Conservation (phyloP, 2,329 filamentous ascomycete genomes). For the Lomentospora prolificans region DNA sequence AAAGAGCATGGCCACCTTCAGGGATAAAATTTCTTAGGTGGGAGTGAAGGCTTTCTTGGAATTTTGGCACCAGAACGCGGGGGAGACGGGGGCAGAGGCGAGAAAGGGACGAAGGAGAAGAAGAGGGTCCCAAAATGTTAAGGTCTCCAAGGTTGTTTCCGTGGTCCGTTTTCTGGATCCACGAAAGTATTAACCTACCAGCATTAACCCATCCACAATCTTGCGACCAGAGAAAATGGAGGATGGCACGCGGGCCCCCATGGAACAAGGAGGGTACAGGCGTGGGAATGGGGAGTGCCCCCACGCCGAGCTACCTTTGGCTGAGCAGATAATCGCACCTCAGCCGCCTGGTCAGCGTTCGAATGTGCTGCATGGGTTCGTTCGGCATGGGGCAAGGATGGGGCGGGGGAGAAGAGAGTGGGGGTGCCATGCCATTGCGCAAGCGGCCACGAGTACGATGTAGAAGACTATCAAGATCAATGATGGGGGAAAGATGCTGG, state of each 20-base stretch:
- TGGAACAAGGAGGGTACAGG: too few relatives aligned
- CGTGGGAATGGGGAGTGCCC: too few relatives aligned
- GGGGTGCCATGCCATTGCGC: background rate
- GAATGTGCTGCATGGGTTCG: background rate
- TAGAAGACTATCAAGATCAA: too few relatives aligned
- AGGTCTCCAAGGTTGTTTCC: background rate
- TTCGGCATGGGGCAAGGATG: background rate
- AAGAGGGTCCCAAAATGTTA: background rate
- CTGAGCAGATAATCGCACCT: conserved; percentile 2
- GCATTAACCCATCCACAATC: background rate
- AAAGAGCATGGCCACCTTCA: background rate
- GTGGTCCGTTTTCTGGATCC: background rate
- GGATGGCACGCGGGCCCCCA: too few relatives aligned
- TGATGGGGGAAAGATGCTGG: too few relatives aligned
- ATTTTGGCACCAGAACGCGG: background rate
- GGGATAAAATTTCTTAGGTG: background rate
- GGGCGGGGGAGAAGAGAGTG: background rate
- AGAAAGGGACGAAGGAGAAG: background rate
- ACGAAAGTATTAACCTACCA: background rate
- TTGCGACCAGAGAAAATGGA: background rate
- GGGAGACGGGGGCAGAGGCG: background rate
- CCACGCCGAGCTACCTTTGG: background rate
- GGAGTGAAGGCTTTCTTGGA: background rate
- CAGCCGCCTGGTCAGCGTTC: background rate
- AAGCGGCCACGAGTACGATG: background rate